Percentiles rank a stretch among this genome's conserved stretches.
phyloP scores from a whole-genome alignment of 2,329 filamentous ascomycete species.

The Ascochyta koolunga region DNA sequence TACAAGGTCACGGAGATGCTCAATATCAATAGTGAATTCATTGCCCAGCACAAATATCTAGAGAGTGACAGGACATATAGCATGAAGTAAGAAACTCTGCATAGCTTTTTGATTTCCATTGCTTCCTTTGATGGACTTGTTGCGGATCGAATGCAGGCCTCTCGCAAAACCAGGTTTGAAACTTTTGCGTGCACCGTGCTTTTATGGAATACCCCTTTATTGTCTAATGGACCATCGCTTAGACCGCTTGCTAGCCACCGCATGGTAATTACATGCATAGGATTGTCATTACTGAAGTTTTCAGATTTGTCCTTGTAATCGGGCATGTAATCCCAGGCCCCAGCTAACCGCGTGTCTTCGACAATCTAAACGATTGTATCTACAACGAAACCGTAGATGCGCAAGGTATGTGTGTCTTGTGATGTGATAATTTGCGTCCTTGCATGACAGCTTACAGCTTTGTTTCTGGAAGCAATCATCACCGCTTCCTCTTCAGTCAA shows the following conservation, averaged over 20 bases:
- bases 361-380: conserved; percentile 2
- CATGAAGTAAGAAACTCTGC: too few species aligned
- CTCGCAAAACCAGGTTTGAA: too few species aligned
- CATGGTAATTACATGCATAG: not conserved
- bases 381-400: not conserved
- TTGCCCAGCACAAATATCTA: too few species aligned
- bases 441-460: not conserved
- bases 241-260: not conserved
- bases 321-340: not conserved
- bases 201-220: too few species aligned
- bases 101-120: too few species aligned
- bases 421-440: not conserved
- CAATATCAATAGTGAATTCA: too few species aligned
- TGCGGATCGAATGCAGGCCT: too few species aligned
- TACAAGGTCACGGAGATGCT: too few species aligned
- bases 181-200: too few species aligned
- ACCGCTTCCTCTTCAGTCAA: not conserved
- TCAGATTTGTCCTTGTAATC: not conserved
- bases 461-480: not conserved
- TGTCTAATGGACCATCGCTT: too few species aligned
- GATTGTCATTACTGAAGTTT: not conserved
- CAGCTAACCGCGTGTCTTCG: not conserved
- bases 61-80: too few species aligned
- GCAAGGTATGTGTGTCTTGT: not conserved
- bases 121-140: too few species aligned